phyloP scores from a whole-genome alignment of 495 filamentous ascomycete genomes.

The Bathelium albidoporum region DNA sequence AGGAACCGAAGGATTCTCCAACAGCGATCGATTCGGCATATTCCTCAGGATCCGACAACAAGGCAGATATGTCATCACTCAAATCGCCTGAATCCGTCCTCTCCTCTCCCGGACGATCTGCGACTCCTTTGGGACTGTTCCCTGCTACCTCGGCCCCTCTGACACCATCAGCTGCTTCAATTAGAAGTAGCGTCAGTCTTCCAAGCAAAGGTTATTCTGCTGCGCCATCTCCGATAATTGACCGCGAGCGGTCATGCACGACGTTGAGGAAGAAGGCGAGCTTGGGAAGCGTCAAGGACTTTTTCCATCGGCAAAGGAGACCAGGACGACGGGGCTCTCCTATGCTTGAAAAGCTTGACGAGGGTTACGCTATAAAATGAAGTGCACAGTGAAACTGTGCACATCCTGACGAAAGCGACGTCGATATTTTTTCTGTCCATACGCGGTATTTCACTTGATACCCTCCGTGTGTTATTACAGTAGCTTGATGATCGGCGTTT shows the following conservation, averaged over 20 bases:
- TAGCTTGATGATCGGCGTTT: neutral
- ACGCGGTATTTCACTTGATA: neutral
- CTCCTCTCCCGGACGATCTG: constrained; percentile 1
- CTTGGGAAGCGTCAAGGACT: neutral
- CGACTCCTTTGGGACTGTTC: constrained; percentile 8
- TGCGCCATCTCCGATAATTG: neutral
- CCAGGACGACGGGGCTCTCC: neutral
- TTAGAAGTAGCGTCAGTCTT: neutral
- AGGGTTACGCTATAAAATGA: neutral
- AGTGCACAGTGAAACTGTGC: too few relatives aligned
- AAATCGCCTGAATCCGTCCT: neutral
- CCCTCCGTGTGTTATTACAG: neutral
- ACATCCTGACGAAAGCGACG: neutral
- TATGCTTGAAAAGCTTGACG: neutral
- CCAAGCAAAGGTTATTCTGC: neutral
- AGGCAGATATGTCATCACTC: neutral
- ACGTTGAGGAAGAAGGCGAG: neutral
- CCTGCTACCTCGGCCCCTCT: constrained; percentile 7
- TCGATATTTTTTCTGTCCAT: neutral
- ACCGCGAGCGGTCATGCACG: neutral
- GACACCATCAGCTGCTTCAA: constrained; percentile 6
- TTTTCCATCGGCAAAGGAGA: neutral
- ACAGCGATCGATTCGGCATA: neutral
- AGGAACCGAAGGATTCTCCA: neutral
- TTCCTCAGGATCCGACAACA: neutral